A percentile compares a stretch with the other conserved stretches of the same genome.
phyloP scores from a whole-genome alignment of 2,329 filamentous ascomycete species.

The Colletotrichum sp. region DNA sequence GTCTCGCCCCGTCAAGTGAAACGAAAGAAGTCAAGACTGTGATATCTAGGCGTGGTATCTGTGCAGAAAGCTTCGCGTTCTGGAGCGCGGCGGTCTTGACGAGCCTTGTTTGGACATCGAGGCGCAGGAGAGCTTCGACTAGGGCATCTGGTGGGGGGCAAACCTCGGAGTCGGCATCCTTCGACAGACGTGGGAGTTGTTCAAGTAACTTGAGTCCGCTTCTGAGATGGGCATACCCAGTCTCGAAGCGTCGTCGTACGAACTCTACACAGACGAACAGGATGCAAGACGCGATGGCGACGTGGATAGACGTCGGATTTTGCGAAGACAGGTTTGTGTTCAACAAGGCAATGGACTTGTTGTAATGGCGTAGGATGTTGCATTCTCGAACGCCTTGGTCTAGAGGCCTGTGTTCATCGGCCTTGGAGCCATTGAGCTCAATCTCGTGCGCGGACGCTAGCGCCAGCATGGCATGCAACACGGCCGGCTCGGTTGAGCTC shows the following conservation, averaged over 20 bases:
- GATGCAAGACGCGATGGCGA: slow-evolving; percentile 42
- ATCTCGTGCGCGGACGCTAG: slow-evolving; percentile 38
- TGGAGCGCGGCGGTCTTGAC: slow-evolving; percentile 3
- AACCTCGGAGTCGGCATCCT: not conserved
- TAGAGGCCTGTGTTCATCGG: not conserved
- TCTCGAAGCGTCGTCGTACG: slow-evolving; percentile 38
- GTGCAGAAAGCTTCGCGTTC: not conserved
- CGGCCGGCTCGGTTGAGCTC: slow-evolving; percentile 37
- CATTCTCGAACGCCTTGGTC: slow-evolving; percentile 15
- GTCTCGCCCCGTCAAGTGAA: not conserved
- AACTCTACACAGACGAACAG: slow-evolving; percentile 39
- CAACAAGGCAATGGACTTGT: slow-evolving; percentile 39
- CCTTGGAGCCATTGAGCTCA: not conserved
- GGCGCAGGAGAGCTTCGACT: slow-evolving; percentile 41
- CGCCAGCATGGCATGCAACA: slow-evolving; percentile 44
- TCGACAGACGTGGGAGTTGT: not conserved
- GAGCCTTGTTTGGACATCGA: slow-evolving; percentile 32
- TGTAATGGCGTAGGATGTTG: slow-evolving; percentile 38
- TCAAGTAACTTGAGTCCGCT: slow-evolving; percentile 44
- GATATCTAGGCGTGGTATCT: not conserved
- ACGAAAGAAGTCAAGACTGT: not conserved
- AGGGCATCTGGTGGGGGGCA: slow-evolving; percentile 45
- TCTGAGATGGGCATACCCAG: slow-evolving; percentile 44
- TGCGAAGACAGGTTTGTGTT: slow-evolving; percentile 33
- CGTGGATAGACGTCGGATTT: slow-evolving; percentile 33